Percentiles rank a stretch among this genome's conserved stretches.
These are phyloP conservation scores for Papiliotrema nemorosa DNA, from an alignment of 1,284 basidiomycete species.

Conservation along the genomic window DNA sequence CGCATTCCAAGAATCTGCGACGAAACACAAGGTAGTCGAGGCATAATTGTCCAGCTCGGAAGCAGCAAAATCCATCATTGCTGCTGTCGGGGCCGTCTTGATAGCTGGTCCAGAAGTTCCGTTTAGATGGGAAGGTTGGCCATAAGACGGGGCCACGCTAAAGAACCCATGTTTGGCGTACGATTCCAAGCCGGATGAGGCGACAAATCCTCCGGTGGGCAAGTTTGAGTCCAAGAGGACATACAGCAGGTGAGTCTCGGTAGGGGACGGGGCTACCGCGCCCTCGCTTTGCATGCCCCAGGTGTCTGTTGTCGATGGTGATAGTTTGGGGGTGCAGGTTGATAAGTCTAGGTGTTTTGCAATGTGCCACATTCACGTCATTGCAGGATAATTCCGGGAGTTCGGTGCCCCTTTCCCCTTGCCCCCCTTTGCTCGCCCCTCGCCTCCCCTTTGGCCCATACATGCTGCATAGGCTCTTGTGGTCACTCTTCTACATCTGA, in stretches of 20 bases:
- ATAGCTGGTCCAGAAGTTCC: not conserved
- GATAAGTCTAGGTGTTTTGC: too few species aligned
- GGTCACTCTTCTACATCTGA: too few species aligned
- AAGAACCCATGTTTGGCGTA: constrained; percentile 82
- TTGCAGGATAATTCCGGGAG: too few species aligned
- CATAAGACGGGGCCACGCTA: constrained; percentile 10
- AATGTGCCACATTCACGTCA: too few species aligned
- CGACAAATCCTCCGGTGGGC: constrained; percentile 98
- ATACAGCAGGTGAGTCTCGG: constrained; percentile 38
- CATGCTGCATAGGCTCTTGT: too few species aligned
- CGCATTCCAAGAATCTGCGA: constrained; percentile 61
- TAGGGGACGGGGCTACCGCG: not conserved
- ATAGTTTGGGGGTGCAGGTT: too few species aligned
- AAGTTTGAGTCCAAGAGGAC: constrained; percentile 87
- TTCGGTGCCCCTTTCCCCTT: too few species aligned
- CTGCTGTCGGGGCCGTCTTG: not conserved
- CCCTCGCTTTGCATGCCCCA: too few species aligned
- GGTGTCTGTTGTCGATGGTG: too few species aligned
- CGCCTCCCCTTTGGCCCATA: too few species aligned
- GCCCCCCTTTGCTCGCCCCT: too few species aligned
- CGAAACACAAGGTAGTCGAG: constrained; percentile 67
- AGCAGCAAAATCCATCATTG: constrained; percentile 35
- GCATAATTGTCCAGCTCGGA: constrained; percentile 60
- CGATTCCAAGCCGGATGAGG: constrained; percentile 86
- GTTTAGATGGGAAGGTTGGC: constrained; percentile 27